Conservation (phyloP, 805 yeast species). For the Blastobotrys parvus region DNA sequence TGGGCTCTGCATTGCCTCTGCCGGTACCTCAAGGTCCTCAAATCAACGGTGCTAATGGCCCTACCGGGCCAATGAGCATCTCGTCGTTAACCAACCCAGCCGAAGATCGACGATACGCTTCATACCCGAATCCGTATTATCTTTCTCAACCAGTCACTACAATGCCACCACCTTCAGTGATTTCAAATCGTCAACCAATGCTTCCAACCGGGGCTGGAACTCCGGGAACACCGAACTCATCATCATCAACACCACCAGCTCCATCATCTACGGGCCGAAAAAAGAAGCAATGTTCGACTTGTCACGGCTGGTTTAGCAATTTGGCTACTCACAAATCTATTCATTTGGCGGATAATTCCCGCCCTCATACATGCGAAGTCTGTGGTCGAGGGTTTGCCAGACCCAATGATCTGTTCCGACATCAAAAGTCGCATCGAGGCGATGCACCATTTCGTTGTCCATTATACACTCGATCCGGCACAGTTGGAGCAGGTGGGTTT, state of each 20-base stretch:
- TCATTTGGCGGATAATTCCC: slow-evolving; percentile 58
- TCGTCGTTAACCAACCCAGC: slow-evolving; percentile 19
- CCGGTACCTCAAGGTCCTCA: background rate
- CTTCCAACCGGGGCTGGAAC: background rate
- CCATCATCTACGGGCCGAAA: slow-evolving; percentile 34
- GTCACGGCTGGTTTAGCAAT: slow-evolving; percentile 62
- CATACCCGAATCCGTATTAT: background rate
- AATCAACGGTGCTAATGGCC: slow-evolving; percentile 1
- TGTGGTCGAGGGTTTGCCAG: slow-evolving; percentile 84
- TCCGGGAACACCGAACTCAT: too few relatives aligned
- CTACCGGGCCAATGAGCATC: slow-evolving; percentile 20
- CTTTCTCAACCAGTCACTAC: background rate
- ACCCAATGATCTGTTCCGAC: slow-evolving; percentile 79
- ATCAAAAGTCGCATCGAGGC: slow-evolving; percentile 77
- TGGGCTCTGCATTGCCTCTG: background rate
- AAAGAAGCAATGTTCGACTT: slow-evolving; percentile 66
- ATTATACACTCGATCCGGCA: slow-evolving; percentile 33
- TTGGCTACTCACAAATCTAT: slow-evolving; percentile 78
- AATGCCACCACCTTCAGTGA: background rate
- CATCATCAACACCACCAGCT: slow-evolving; percentile 15
- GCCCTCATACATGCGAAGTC: slow-evolving; percentile 71
- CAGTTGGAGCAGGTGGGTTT: background rate
- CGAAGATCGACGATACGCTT: background rate
- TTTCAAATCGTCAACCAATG: too few relatives aligned
- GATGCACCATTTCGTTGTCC: slow-evolving; percentile 80